Percentiles rank a stretch among this genome's conserved stretches.
Evolutionary conservation across 2,329 filamentous ascomycete genomes (phyloP).

Genomic region (Ophiostoma ulmi): DNA sequence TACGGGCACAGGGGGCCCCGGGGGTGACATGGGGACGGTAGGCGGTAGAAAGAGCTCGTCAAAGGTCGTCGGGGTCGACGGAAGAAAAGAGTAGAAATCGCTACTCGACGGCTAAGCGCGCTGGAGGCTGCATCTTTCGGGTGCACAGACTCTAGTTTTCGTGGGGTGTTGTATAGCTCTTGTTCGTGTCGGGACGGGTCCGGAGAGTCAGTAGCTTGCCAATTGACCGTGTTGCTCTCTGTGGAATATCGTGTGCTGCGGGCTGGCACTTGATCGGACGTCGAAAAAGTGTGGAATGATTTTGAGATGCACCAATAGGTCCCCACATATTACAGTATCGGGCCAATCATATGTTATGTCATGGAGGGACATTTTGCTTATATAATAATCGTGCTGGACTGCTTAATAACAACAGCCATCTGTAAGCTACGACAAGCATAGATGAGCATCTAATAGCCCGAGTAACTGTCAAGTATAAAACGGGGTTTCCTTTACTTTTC

Average conservation of each 20-base stretch:
- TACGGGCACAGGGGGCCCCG: constrained; percentile 36
- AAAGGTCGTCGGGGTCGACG: background rate
- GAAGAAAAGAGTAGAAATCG: background rate
- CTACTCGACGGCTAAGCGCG: constrained; percentile 1
- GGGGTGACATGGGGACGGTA: constrained; percentile 29
- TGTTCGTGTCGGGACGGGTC: no score
- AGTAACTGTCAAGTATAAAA: no score
- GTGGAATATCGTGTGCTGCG: constrained; percentile 4
- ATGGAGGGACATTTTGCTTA: constrained; percentile 10
- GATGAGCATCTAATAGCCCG: no score
- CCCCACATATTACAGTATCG: background rate
- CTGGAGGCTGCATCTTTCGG: constrained; percentile 13
- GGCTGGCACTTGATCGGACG: constrained; percentile 5
- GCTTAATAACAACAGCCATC: background rate
- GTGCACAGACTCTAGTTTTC: background rate
- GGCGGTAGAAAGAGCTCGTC: background rate
- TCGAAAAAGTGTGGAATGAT: constrained; percentile 23
- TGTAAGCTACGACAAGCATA: no score
- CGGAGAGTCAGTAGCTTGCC: background rate
- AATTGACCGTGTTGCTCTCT: background rate
- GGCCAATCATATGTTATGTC: constrained; percentile 19
- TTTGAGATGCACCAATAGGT: constrained; percentile 13
- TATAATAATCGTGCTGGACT: background rate
- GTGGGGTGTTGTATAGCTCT: background rate
- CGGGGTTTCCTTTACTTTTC: background rate